A percentile compares a stretch with the other conserved stretches of the same genome.
These are phyloP conservation scores for Primulina huaijiensis DNA, from an alignment of 257 asterid species.

Conservation along the genomic window DNA sequence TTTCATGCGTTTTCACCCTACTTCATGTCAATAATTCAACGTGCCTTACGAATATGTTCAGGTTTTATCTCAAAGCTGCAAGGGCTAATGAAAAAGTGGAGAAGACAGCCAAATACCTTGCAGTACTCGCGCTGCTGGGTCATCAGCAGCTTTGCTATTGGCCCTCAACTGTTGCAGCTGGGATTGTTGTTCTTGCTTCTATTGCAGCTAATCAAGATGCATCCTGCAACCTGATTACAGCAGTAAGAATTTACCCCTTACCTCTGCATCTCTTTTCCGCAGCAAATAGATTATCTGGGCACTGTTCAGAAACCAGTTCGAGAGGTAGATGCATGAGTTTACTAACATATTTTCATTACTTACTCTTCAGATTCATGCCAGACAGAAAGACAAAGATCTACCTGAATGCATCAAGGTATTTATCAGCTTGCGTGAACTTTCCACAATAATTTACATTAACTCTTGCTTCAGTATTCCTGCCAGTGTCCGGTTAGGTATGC, in stretches of 20 bases:
- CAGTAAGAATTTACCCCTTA: slow-evolving; percentile 39
- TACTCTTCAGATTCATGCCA: slow-evolving; percentile 65
- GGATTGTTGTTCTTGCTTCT: slow-evolving; percentile 77
- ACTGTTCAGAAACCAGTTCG: neutral
- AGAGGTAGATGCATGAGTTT: neutral
- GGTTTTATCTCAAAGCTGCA: slow-evolving; percentile 88
- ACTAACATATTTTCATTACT: slow-evolving; percentile 24
- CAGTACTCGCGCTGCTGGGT: slow-evolving; percentile 72
- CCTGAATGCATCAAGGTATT: slow-evolving; percentile 87
- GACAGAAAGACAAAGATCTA: slow-evolving; percentile 50
- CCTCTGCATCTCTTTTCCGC: slow-evolving; percentile 2
- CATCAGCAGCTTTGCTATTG: slow-evolving; percentile 87
- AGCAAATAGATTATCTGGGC: neutral
- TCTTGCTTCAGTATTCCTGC: slow-evolving; percentile 5
- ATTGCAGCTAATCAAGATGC: slow-evolving; percentile 54
- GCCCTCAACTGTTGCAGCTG: slow-evolving; percentile 97
- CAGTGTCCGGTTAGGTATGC: neutral
- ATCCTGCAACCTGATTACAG: slow-evolving; percentile 44
- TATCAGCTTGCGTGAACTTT: neutral
- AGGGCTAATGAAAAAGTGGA: slow-evolving; percentile 56
- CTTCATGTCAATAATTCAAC: neutral
- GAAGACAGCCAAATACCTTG: slow-evolving; percentile 66
- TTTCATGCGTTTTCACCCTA: neutral
- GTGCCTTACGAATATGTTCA: slow-evolving; percentile 29
- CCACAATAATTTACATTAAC: neutral